Base-by-base conservation (phyloP, 768 basidiomycete species). In the Serendipita sp. region DNA sequence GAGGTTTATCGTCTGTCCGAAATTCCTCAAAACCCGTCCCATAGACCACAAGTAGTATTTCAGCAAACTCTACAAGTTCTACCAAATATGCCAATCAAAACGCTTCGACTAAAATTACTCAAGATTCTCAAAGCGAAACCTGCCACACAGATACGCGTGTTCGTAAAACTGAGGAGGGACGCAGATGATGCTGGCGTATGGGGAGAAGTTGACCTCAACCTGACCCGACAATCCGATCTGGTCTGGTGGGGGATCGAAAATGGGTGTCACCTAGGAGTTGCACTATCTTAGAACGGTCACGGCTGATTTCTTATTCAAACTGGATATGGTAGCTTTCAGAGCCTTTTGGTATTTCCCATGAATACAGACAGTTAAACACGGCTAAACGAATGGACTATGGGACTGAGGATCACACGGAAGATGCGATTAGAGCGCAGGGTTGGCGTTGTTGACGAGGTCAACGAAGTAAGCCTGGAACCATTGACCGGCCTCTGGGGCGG, bases 171-270 rank as follows among this genome's bases (percentile, higher is more conserved):
- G 6, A 45, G 31, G 31, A 52, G 60, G 33, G 65, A 58, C 5
- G n/a, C 16, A 18, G 44, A 37, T 18, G n/a, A 62, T 11, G 33
- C 62, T 68, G 76, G 76, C 34, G 63, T 72, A 2, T 73, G 82
- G 33, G 73, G 75, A 29, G 75, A 77, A 62, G 73, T 91, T 34
- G 75, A 75, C 18, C 27, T 60, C 10, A 52, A 64, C 64, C n/a
- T 74, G 78, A 31, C 69, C 79, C 33, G 82, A 86, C 60, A 67
- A 71, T 11, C 79, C 63, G 79, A 83, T 62, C 71, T 90, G 45
- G 81, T 78, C 65, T 89, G 87, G 86, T 80, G 84, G 70, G 88
- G 89, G 3, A 70, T 91, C 43, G 86, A 88, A 64, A 78, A 80
- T 36, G 66, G 66, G 2, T 43, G 66, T 36, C 27, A 62, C 44